Evolutionary conservation across 257 asterid species (phyloP).

Genomic region (Przewalskia tangutica): DNA sequence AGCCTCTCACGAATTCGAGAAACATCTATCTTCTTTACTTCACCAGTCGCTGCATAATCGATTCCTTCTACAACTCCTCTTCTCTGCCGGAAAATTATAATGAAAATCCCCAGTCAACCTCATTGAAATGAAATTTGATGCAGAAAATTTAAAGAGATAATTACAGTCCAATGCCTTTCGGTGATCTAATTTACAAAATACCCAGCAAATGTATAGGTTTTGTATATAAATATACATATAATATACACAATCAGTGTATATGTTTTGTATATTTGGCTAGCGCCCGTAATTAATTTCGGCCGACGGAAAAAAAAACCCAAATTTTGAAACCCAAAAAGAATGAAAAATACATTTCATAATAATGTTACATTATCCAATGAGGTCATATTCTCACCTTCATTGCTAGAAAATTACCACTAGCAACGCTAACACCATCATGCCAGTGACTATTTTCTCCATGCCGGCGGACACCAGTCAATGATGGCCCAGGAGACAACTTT

Average conservation of each 20-base stretch:
- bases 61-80: constrained; percentile 57
- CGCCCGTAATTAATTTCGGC: too few species aligned
- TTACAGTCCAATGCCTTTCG: too few species aligned
- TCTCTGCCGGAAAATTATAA: constrained; percentile 38
- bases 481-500: constrained; percentile 86
- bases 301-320: too few species aligned
- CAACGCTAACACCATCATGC: constrained; percentile 61
- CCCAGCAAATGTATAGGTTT: too few species aligned
- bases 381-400: constrained; percentile 50
- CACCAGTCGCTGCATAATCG: constrained; percentile 62
- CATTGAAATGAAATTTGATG: background rate
- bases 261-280: too few species aligned
- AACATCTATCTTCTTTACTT: constrained; percentile 68
- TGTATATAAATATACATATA: too few species aligned
- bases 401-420: constrained; percentile 64
- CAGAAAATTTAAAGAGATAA: background rate
- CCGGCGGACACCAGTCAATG: constrained; percentile 64
- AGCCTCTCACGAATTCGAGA: constrained; percentile 61
- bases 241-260: too few species aligned
- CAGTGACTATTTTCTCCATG: constrained; percentile 57
- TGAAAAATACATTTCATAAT: constrained; percentile 17
- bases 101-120: background rate
- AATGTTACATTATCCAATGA: background rate
- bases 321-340: background rate
- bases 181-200: too few species aligned